Evolutionary conservation across 192 early-diverging fungal genomes (phyloP).

Genomic region (Backusella macrospora): DNA sequence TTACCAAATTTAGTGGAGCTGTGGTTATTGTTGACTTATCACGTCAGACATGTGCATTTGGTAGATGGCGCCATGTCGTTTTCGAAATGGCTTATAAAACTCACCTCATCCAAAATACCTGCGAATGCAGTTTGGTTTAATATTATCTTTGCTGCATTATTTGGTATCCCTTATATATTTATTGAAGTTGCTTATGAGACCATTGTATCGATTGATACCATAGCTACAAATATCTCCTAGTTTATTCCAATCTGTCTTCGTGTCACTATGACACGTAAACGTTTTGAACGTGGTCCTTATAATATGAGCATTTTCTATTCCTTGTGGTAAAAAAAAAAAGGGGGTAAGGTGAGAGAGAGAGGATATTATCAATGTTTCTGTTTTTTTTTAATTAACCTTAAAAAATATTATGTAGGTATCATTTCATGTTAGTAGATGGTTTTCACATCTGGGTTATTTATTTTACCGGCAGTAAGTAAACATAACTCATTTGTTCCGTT

Average conservation of each 20-base stretch:
- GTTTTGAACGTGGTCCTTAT: conserved; percentile 38
- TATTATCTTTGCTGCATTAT: conserved; percentile 46
- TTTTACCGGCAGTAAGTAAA: conserved; percentile 9
- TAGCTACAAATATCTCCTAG: conserved; percentile 48
- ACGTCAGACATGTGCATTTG: conserved; percentile 54
- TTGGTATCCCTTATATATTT: conserved; percentile 48
- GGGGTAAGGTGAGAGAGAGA: no score
- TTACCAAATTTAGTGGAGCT: conserved; percentile 40
- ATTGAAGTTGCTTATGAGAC: conserved; percentile 44
- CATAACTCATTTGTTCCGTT: conserved; percentile 32
- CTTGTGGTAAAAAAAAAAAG: background rate
- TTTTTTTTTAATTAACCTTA: background rate
- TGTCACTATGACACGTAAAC: conserved; percentile 41
- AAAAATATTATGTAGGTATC: background rate
- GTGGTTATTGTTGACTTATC: conserved; percentile 45
- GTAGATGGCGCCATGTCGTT: conserved; percentile 52
- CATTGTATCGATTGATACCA: conserved; percentile 54
- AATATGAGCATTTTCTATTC: conserved; percentile 9
- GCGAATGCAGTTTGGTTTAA: conserved; percentile 52
- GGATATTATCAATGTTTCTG: background rate
- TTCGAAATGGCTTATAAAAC: conserved; percentile 41
- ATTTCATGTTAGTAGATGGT: conserved; percentile 6
- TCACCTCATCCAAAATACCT: conserved; percentile 42
- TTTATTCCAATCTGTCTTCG: conserved; percentile 49
- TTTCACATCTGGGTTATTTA: conserved; percentile 15